These are phyloP conservation scores for Panaeolus cyanescens DNA, from an alignment of 768 basidiomycete genomes.

Conservation along the genomic window DNA sequence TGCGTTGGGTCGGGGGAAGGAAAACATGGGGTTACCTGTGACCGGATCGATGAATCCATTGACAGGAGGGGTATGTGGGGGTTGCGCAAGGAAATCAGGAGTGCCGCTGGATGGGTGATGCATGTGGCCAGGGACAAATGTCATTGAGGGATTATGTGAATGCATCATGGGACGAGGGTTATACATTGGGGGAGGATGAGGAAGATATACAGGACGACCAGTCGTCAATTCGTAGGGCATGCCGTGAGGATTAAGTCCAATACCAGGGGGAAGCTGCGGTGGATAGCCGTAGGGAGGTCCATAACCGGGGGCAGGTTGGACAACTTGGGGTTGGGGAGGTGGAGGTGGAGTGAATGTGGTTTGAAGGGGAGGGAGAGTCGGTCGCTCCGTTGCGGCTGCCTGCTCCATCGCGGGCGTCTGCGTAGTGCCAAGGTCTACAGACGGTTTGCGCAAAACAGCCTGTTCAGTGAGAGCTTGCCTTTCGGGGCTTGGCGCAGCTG, in stretches of 20 bases:
- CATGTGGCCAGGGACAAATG: slow-evolving; percentile 65
- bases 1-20: slow-evolving; percentile 69
- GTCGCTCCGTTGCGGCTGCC: slow-evolving; percentile 27
- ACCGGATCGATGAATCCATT: slow-evolving; percentile 67
- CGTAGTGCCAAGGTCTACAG: slow-evolving; percentile 7
- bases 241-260: slow-evolving; percentile 74
- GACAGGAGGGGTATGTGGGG: slow-evolving; percentile 58
- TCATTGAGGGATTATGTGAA: slow-evolving; percentile 45
- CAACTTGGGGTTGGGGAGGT: slow-evolving; percentile 24
- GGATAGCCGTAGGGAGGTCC: slow-evolving; percentile 69
- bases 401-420: slow-evolving; percentile 12
- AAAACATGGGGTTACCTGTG: slow-evolving; percentile 71
- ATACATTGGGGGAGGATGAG: slow-evolving; percentile 61
- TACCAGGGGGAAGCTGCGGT: slow-evolving; percentile 67
- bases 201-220: slow-evolving; percentile 77
- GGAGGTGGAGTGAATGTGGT: slow-evolving; percentile 44
- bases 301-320: slow-evolving; percentile 57
- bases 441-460: slow-evolving; percentile 44
- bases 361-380: slow-evolving; percentile 41
- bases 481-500: slow-evolving; percentile 33
- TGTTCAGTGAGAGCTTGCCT: slow-evolving; percentile 47
- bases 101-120: slow-evolving; percentile 61
- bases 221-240: slow-evolving; percentile 83
- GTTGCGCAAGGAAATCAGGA: slow-evolving; percentile 60
- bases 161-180: slow-evolving; percentile 69